Evolutionary conservation across 352 stramenopile genomes (phyloP).

Genomic region (Phytophthora parvispora): DNA sequence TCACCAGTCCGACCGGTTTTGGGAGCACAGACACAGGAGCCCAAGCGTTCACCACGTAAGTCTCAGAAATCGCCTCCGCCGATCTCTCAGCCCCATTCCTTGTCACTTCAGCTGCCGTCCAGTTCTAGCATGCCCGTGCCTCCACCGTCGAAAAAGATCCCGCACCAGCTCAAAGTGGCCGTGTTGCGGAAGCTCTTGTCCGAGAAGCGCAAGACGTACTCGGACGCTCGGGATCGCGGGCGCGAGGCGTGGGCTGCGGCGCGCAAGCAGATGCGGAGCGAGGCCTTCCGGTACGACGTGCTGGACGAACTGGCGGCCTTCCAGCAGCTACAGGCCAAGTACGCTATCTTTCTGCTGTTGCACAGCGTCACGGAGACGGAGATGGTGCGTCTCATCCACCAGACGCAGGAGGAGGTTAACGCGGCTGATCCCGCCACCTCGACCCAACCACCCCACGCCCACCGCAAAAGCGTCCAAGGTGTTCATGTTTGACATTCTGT

Average conservation of each 20-base stretch:
- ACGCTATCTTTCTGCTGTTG: slow-evolving; percentile 75
- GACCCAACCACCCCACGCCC: neutral
- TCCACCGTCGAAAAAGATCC: slow-evolving; percentile 52
- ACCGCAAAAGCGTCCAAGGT: slow-evolving; percentile 4
- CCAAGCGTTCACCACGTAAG: slow-evolving; percentile 1
- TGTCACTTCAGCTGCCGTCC: slow-evolving; percentile 6
- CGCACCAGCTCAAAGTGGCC: slow-evolving; percentile 60
- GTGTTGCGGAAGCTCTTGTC: slow-evolving; percentile 66
- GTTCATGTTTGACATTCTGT: too few relatives aligned
- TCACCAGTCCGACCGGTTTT: neutral
- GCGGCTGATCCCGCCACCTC: neutral
- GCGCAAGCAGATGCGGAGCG: slow-evolving; percentile 59
- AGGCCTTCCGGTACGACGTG: slow-evolving; percentile 78
- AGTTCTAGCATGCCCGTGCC: slow-evolving; percentile 5
- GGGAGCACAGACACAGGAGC: neutral
- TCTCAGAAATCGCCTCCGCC: neutral
- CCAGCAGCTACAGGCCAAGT: slow-evolving; percentile 69
- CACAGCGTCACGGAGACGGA: slow-evolving; percentile 70
- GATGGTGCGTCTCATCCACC: slow-evolving; percentile 64
- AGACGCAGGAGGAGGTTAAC: slow-evolving; percentile 40
- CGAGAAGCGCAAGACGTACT: slow-evolving; percentile 69
- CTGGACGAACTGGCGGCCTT: slow-evolving; percentile 72
- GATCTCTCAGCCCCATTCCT: neutral
- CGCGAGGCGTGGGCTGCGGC: slow-evolving; percentile 62
- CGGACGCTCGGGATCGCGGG: slow-evolving; percentile 39